Evolutionary conservation across 2,329 filamentous ascomycete species (phyloP).

Genomic region (Alternaria burnsii): DNA sequence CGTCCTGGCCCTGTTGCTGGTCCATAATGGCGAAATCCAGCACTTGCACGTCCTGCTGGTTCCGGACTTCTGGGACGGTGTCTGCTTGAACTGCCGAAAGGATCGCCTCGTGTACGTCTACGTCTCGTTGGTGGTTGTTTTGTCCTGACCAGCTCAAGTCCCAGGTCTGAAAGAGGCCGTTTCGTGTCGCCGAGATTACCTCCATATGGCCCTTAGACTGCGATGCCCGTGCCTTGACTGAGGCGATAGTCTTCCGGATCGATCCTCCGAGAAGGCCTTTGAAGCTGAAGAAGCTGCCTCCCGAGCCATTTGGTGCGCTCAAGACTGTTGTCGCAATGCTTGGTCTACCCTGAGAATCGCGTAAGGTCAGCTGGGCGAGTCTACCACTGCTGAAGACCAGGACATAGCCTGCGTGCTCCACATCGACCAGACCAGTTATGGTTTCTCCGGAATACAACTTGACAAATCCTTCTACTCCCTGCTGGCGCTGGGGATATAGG

Average conservation of each 20-base stretch:
- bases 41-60: conserved; percentile 71
- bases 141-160: conserved; percentile 88
- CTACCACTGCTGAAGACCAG: conserved; percentile 85
- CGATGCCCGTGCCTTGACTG: conserved; percentile 77
- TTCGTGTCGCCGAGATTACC: conserved; percentile 78
- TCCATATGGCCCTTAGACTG: conserved; percentile 83
- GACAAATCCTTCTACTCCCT: conserved; percentile 78
- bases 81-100: conserved; percentile 67
- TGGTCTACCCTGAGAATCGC: conserved; percentile 87
- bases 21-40: conserved; percentile 79
- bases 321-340: conserved; percentile 81
- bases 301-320: conserved; percentile 61
- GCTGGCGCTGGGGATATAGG: conserved; percentile 81
- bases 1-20: conserved; percentile 45
- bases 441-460: conserved; percentile 81
- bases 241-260: conserved; percentile 79
- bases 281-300: conserved; percentile 82
- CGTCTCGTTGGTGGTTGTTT: conserved; percentile 75
- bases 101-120: conserved; percentile 73
- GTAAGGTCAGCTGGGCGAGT: conserved; percentile 83
- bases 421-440: conserved; percentile 79
- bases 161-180: conserved; percentile 84
- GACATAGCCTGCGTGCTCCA: conserved; percentile 87
- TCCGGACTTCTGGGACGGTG: conserved; percentile 57
- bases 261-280: conserved; percentile 76